Conservation (phyloP, 2,329 filamentous ascomycete genomes). For the Xylaria sp. region DNA sequence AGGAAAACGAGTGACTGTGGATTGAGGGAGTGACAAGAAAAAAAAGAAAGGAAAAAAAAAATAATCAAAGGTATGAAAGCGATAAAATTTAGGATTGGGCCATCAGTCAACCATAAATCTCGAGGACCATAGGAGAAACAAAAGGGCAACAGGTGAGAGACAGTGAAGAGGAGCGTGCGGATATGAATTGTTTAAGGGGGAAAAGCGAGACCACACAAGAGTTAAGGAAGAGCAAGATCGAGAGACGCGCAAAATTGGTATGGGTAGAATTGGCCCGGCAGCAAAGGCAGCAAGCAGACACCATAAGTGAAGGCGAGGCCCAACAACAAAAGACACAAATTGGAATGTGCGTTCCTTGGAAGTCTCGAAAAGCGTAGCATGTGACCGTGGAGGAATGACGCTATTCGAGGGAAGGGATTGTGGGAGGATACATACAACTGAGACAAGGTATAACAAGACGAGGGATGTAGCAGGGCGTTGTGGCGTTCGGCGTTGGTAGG, state of each 20-base stretch:
- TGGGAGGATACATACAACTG: slow-evolving; percentile 19
- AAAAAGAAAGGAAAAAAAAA: slow-evolving; percentile 31
- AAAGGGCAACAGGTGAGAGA: slow-evolving; percentile 6
- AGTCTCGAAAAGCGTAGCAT: slow-evolving; percentile 22
- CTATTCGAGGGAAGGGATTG: slow-evolving; percentile 39
- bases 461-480: slow-evolving; percentile 32
- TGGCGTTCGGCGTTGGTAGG: neutral
- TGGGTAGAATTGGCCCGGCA: slow-evolving; percentile 39
- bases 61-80: slow-evolving; percentile 33
- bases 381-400: slow-evolving; percentile 44
- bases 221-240: slow-evolving; percentile 2
- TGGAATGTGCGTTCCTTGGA: slow-evolving; percentile 41
- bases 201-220: no score
- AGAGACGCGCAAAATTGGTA: slow-evolving; percentile 29
- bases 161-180: slow-evolving; percentile 36
- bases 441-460: slow-evolving; percentile 34
- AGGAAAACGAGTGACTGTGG: slow-evolving; percentile 41
- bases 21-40: slow-evolving; percentile 40
- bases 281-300: slow-evolving; percentile 15
- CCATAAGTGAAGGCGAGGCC: slow-evolving; percentile 16
- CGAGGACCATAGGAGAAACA: slow-evolving; percentile 30
- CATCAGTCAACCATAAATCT: slow-evolving; percentile 41
- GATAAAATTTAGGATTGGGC: slow-evolving; percentile 30
- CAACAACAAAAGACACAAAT: slow-evolving; percentile 24
- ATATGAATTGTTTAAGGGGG: slow-evolving; percentile 26